Evolutionary conservation across 345 rosid genomes (phyloP).

Genomic region (Nasturtium officinale): DNA sequence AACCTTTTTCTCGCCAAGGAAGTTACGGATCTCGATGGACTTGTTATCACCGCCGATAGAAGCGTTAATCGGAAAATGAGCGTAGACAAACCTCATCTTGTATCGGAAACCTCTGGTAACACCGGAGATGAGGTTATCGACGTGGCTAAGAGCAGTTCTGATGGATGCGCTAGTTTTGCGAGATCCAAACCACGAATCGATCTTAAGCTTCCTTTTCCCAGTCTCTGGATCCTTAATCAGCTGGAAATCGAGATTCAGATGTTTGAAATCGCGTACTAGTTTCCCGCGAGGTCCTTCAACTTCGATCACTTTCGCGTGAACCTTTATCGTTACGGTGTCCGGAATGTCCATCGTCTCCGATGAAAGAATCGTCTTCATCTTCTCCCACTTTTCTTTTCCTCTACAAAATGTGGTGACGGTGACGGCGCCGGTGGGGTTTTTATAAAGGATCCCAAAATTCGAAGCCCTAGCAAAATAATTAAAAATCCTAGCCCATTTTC

Average conservation of each 20-base stretch:
- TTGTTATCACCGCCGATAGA: conserved; percentile 44
- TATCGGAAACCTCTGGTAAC: conserved; percentile 59
- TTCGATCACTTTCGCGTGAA: conserved; percentile 50
- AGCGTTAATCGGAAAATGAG: conserved; percentile 61
- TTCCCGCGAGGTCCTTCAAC: conserved; percentile 48
- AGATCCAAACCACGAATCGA: conserved; percentile 51
- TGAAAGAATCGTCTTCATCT: conserved; percentile 47
- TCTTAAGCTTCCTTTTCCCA: conserved; percentile 42
- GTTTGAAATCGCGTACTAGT: conserved; percentile 54
- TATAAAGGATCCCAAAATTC: no score
- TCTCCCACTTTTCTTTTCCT: no score
- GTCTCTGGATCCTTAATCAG: conserved; percentile 42
- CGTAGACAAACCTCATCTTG: conserved; percentile 63
- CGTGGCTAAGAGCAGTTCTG: conserved; percentile 50
- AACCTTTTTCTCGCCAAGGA: conserved; percentile 57
- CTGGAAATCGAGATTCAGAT: conserved; percentile 57
- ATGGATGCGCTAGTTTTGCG: conserved; percentile 48
- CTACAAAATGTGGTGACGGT: no score
- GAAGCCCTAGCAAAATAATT: no score
- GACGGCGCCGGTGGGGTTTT: no score
- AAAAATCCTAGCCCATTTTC: no score
- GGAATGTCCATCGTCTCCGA: conserved; percentile 73
- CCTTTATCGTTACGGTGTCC: conserved; percentile 54
- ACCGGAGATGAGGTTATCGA: conserved; percentile 52
- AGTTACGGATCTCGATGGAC: conserved; percentile 57